A percentile compares a stretch with the other conserved stretches of the same genome.
Evolutionary conservation across 495 filamentous ascomycete species (phyloP).

Genomic region (Daldinia grandis): DNA sequence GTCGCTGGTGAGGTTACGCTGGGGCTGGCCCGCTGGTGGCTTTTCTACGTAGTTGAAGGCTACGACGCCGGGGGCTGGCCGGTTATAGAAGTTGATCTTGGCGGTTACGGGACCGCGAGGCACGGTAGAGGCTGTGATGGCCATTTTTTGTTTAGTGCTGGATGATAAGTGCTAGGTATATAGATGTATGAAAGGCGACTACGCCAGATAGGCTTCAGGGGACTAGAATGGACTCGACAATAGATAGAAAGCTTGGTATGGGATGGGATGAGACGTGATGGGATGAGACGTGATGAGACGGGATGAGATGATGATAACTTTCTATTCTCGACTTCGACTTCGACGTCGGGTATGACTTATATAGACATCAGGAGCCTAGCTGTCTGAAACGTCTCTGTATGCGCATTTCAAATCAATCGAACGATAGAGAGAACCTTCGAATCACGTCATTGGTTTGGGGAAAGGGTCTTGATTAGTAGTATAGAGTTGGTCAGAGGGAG

Average conservation of each 20-base stretch:
- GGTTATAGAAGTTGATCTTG: slow-evolving; percentile 71
- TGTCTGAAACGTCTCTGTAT: neutral
- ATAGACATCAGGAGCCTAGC: slow-evolving; percentile 19
- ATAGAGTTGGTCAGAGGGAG: neutral
- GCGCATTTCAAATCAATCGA: slow-evolving; percentile 26
- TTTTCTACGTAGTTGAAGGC: slow-evolving; percentile 77
- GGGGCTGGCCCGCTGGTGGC: slow-evolving; percentile 66
- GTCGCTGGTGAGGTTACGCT: slow-evolving; percentile 66
- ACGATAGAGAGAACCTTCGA: neutral
- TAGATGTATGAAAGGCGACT: neutral
- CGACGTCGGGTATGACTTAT: slow-evolving; percentile 26
- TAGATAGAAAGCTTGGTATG: neutral
- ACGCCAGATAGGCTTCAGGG: neutral
- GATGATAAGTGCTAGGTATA: neutral
- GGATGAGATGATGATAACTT: neutral
- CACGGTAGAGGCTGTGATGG: slow-evolving; percentile 50
- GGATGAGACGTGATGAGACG: neutral
- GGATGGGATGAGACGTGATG: neutral
- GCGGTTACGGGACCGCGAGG: slow-evolving; percentile 74
- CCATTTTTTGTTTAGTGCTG: slow-evolving; percentile 42
- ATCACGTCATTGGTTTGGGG: slow-evolving; percentile 19
- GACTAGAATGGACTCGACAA: neutral
- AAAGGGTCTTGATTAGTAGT: slow-evolving; percentile 2
- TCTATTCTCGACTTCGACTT: slow-evolving; percentile 15
- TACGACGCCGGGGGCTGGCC: slow-evolving; percentile 67